Evolutionary conservation across 805 yeast species (phyloP), one percentile per base, ranked within the genome.

Genomic region (Nakazawaea molendinolei): DNA sequence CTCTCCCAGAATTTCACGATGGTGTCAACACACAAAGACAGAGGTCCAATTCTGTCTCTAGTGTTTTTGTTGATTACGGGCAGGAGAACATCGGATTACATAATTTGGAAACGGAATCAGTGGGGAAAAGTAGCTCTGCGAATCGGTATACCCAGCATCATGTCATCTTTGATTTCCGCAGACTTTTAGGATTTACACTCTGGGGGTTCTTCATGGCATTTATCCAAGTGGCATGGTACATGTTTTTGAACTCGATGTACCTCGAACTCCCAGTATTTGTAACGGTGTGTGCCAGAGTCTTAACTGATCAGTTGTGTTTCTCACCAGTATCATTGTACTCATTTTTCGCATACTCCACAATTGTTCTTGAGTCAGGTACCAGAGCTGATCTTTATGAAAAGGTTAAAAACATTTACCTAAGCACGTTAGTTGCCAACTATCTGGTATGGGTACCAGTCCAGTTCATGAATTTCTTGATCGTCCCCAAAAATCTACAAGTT

Each of bases 151-250:
- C 33, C 10, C 10, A 21, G 13, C 26, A n/a, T 8, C 19, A 8
- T 22, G 7, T 25, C 5, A 23, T 24, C 9, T 90, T 82, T 56
- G 73, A 74, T 39, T 82, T 82, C 50, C 65, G 71, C 36, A 69
- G 96, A 44, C 71, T 86, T 52, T 68, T 78, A 0, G 83, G 92
- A 6, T 89, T 87, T 52, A 76, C 85, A 64, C 59, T 73, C 28
- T 89, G 97, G 96, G 97, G 97, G 2, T 74, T 84, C 38, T 51
- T 80, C 6, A 72, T 86, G 61, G 81, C 96, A 0, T 81, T 85
- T 50, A 73, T 77, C 31, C 97, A 87, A 58, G 82, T 83, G 35
- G 79, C 79, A 33, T 90, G 98, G 98, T 89, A 90, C 51, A 71
- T 74, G 48, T 74, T 89, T 40, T 67, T 90, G 41, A 89, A 90